Evolutionary conservation across 2,329 filamentous ascomycete genomes (phyloP).

Genomic region (Pezizomycotina sp.): DNA sequence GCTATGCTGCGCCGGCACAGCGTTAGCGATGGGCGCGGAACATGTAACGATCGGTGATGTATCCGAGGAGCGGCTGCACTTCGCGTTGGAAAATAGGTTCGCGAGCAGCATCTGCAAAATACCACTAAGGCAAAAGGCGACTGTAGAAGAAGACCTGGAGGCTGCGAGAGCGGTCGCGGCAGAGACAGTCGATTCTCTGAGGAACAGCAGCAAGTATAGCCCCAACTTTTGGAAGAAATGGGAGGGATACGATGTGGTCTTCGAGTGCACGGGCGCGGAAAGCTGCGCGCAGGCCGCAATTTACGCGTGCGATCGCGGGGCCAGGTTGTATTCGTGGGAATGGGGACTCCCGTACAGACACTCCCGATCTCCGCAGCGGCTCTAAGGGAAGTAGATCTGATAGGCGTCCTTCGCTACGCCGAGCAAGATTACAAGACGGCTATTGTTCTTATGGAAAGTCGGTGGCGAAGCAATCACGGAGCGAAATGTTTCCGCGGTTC

Average conservation of each 20-base stretch:
- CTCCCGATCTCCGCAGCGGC: slow-evolving; percentile 56
- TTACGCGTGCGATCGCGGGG: slow-evolving; percentile 53
- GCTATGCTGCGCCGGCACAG: slow-evolving; percentile 40
- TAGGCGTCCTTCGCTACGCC: slow-evolving; percentile 63
- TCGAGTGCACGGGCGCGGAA: slow-evolving; percentile 64
- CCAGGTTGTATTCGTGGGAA: slow-evolving; percentile 59
- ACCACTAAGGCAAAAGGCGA: no score
- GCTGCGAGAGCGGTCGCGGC: no score
- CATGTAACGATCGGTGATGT: slow-evolving; percentile 45
- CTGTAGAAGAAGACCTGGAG: no score
- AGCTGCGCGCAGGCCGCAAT: slow-evolving; percentile 59
- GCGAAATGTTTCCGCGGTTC: no score
- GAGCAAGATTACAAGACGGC: slow-evolving; percentile 29
- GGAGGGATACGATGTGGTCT: slow-evolving; percentile 52
- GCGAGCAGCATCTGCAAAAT: no score
- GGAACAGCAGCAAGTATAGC: no score
- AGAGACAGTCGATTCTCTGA: no score
- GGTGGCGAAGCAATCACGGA: no score
- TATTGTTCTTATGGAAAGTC: slow-evolving; percentile 38
- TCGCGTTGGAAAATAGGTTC: slow-evolving; percentile 42
- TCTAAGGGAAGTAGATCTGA: slow-evolving; percentile 57
- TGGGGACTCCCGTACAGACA: slow-evolving; percentile 62
- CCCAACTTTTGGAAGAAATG: slow-evolving; percentile 35
- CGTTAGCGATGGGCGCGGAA: slow-evolving; percentile 14
- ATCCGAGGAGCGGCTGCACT: slow-evolving; percentile 42